These are phyloP conservation scores for Acanthamoeba castellanii DNA, from an alignment of 208 protist species.

Conservation along the genomic window DNA sequence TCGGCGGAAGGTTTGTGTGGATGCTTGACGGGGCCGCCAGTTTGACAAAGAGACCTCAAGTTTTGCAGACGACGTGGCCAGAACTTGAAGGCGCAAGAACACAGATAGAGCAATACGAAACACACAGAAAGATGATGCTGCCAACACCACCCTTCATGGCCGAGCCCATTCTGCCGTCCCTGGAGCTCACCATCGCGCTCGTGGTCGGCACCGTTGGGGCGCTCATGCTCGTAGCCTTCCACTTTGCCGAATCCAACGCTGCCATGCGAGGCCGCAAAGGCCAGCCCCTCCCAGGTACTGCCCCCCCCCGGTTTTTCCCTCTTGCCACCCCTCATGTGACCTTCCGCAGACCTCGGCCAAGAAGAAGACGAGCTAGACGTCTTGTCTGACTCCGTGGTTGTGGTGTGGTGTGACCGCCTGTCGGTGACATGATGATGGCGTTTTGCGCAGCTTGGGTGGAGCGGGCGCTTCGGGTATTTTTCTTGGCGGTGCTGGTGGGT, in stretches of 20 bases:
- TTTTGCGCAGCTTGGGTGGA: background rate
- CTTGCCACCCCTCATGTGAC: too few relatives aligned
- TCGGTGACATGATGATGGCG: background rate
- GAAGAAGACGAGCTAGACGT: too few relatives aligned
- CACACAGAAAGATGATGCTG: background rate
- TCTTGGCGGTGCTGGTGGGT: conserved; percentile 27
- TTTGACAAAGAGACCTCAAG: too few relatives aligned
- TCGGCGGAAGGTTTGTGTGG: too few relatives aligned
- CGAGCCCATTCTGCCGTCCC: background rate
- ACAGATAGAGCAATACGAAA: too few relatives aligned
- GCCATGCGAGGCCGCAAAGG: conserved; percentile 56
- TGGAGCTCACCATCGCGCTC: conserved; percentile 21
- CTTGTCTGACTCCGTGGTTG: background rate
- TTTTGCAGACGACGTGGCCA: too few relatives aligned
- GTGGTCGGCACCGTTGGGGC: background rate
- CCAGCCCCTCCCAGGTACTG: conserved; percentile 42
- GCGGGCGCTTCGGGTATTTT: background rate
- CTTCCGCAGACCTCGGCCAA: background rate
- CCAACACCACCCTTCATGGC: background rate
- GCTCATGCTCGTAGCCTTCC: conserved; percentile 43
- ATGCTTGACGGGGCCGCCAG: too few relatives aligned
- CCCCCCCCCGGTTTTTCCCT: too few relatives aligned
- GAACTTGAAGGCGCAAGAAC: too few relatives aligned
- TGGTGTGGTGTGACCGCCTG: background rate
- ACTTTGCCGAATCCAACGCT: conserved; percentile 54